Percentiles rank a stretch among this genome's conserved stretches.
phyloP scores from a whole-genome alignment of 345 rosid genomes.

The Populus davidiana region DNA sequence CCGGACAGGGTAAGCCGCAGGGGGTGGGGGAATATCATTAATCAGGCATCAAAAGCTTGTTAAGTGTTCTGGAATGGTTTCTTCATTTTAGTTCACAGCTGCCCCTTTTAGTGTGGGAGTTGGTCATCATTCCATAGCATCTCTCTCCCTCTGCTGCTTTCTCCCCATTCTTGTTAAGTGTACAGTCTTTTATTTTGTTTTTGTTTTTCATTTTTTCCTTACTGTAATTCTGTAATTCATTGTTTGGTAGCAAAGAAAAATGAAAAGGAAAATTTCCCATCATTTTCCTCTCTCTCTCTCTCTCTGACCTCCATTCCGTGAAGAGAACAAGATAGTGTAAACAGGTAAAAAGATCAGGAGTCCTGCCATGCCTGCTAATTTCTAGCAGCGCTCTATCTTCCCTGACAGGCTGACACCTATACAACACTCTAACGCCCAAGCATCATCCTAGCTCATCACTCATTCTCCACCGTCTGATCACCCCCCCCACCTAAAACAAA shows the following conservation, averaged over 20 bases:
- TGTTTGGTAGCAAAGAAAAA: slow-evolving; percentile 23
- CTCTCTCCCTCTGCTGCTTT: neutral
- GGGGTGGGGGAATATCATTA: slow-evolving; percentile 5
- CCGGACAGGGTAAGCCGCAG: slow-evolving; percentile 14
- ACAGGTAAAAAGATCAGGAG: neutral
- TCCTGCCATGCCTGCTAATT: neutral
- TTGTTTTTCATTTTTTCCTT: neutral
- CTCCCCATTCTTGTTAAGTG: neutral
- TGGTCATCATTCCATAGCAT: slow-evolving; percentile 40
- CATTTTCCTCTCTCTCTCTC: no score
- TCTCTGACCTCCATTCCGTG: neutral
- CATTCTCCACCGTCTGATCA: no score
- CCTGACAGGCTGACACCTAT: neutral
- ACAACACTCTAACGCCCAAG: no score
- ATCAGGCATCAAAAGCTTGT: slow-evolving; percentile 2
- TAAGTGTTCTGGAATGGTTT: slow-evolving; percentile 43
- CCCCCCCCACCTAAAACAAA: no score
- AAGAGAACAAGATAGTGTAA: neutral
- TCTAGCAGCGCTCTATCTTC: neutral
- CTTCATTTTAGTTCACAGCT: slow-evolving; percentile 35
- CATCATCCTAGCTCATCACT: no score
- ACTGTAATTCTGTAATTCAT: slow-evolving; percentile 40
- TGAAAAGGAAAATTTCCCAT: slow-evolving; percentile 6
- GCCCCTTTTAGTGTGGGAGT: slow-evolving; percentile 36
- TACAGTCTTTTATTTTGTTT: neutral